Conservation (phyloP, 2,329 filamentous ascomycete species). For the Scleromitrula shiraiana region DNA sequence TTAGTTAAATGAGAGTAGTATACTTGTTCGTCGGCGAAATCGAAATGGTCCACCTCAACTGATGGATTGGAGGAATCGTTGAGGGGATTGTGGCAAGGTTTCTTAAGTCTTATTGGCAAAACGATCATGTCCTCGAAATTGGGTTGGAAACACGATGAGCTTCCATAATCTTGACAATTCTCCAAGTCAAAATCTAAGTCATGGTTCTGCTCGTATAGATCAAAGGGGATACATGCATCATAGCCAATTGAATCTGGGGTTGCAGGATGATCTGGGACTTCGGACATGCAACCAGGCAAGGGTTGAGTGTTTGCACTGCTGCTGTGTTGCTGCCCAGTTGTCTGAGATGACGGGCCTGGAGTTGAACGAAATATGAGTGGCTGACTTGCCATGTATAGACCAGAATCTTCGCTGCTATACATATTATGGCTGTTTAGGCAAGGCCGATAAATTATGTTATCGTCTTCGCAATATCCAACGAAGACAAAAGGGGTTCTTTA, state of each 20-base stretch:
- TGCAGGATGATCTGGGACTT: too few species aligned
- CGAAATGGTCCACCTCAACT: constrained; percentile 7
- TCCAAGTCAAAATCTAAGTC: background rate
- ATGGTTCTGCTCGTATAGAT: constrained; percentile 7
- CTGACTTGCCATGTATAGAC: constrained; percentile 2
- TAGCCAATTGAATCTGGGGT: too few species aligned
- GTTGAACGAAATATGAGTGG: too few species aligned
- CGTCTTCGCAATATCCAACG: constrained; percentile 3
- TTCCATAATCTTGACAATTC: background rate
- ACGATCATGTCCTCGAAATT: constrained; percentile 9
- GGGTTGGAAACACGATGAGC: constrained; percentile 1
- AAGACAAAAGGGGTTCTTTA: background rate
- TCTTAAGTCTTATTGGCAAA: constrained; percentile 6
- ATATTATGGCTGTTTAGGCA: background rate
- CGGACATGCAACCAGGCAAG: too few species aligned
- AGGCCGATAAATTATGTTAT: background rate
- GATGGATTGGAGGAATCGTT: background rate
- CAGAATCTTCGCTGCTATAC: constrained; percentile 7
- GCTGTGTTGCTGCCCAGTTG: too few species aligned
- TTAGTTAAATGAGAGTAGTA: constrained; percentile 1
- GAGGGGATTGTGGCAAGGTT: background rate
- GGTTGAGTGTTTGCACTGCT: background rate
- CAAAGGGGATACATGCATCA: constrained; percentile 7
- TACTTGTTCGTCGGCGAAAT: constrained; percentile 4
- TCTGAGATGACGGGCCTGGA: too few species aligned